phyloP scores from a whole-genome alignment of 75 land plant species.

The Chamaecyparis obtusa region DNA sequence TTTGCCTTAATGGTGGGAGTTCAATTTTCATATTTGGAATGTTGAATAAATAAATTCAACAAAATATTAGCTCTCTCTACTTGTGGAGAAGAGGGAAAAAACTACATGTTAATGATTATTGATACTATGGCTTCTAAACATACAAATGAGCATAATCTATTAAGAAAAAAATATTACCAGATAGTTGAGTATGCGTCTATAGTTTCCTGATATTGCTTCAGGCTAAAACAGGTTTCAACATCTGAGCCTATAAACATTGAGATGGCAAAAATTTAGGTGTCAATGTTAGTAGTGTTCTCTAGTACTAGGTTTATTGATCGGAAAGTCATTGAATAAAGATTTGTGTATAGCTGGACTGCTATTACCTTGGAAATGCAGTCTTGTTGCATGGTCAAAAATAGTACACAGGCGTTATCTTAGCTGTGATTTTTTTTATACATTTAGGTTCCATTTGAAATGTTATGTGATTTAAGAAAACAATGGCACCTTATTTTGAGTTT shows the following conservation, averaged over 20 bases:
- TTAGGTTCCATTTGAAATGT: too few relatives aligned
- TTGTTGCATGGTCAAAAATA: too few relatives aligned
- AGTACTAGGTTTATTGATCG: not conserved
- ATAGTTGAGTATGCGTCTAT: not conserved
- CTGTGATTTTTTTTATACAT: too few relatives aligned
- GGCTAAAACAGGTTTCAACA: not conserved
- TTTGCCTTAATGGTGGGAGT: not conserved
- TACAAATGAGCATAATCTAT: not conserved
- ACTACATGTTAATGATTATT: not conserved
- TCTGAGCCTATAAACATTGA: not conserved
- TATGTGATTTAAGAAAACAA: too few relatives aligned
- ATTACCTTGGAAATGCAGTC: too few relatives aligned
- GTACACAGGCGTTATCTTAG: too few relatives aligned
- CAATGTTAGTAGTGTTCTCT: not conserved
- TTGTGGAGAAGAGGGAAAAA: not conserved
- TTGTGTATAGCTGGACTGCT: too few relatives aligned
- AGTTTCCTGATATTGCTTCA: not conserved
- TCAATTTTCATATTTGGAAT: not conserved
- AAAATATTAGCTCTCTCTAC: not conserved
- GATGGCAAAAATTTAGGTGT: not conserved
- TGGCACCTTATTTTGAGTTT: too few relatives aligned
- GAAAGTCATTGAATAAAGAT: too few relatives aligned
- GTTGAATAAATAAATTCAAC: not conserved
- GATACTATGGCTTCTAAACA: not conserved
- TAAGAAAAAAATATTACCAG: not conserved